These are phyloP conservation scores for Boletus vermiculosoides DNA, from an alignment of 768 basidiomycete species.

Conservation along the genomic window DNA sequence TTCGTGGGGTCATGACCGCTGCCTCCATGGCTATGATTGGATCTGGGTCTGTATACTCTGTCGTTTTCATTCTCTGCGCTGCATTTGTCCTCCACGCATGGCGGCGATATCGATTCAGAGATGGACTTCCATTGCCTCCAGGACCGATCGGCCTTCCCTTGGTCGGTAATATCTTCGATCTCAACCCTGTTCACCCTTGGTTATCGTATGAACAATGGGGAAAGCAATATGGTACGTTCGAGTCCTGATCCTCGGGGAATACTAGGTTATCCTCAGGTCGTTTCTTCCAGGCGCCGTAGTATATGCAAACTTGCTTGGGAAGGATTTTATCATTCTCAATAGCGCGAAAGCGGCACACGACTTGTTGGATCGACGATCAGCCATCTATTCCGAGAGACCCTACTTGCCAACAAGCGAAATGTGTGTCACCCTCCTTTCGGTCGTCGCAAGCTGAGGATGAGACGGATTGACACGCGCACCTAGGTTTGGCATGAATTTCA, in stretches of 20 bases:
- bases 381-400: slow-evolving; percentile 30
- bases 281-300: slow-evolving; percentile 22
- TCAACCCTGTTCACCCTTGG: slow-evolving; percentile 30
- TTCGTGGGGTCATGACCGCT: too few relatives aligned
- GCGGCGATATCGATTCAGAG: slow-evolving; percentile 11
- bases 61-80: slow-evolving; percentile 3
- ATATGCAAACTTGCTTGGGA: slow-evolving; percentile 27
- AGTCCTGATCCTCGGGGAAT: neutral
- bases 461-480: neutral
- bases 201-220: slow-evolving; percentile 36
- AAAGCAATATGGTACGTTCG: slow-evolving; percentile 29
- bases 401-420: slow-evolving; percentile 18
- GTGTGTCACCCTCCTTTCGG: slow-evolving; percentile 9
- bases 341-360: slow-evolving; percentile 20
- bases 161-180: slow-evolving; percentile 22
- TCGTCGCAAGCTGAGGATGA: neutral
- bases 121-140: slow-evolving; percentile 40
- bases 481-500: slow-evolving; percentile 34
- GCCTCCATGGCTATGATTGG: neutral
- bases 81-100: slow-evolving; percentile 12
- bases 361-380: slow-evolving; percentile 28
- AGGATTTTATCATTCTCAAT: slow-evolving; percentile 30
- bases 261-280: neutral
- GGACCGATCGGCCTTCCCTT: slow-evolving; percentile 50
- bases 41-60: slow-evolving; percentile 2